A percentile compares a stretch with the other conserved stretches of the same genome.
Conservation (phyloP, 2,329 filamentous ascomycete genomes). For the Hymenoscyphus occultus region DNA sequence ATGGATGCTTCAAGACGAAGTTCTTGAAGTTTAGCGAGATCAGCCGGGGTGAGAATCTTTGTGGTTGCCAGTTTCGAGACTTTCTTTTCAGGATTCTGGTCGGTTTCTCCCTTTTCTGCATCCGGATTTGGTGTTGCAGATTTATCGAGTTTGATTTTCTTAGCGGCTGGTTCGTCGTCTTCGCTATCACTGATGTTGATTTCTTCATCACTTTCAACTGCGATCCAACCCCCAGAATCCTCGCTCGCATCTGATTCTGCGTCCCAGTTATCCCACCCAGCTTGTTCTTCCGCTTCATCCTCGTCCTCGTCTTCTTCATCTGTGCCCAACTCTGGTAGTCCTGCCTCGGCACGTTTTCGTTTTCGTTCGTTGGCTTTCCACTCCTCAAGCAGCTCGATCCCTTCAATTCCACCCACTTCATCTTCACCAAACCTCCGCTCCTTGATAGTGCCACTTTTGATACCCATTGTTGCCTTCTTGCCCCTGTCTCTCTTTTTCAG, state of each 20-base stretch:
- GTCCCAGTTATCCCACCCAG: conserved; percentile 35
- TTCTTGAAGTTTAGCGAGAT: conserved; percentile 91
- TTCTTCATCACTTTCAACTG: conserved; percentile 80
- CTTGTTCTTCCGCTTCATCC: conserved; percentile 40
- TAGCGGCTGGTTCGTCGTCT: conserved; percentile 65
- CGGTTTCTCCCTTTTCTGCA: conserved; percentile 45
- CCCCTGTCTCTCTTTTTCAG: conserved; percentile 87
- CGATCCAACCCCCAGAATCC: conserved; percentile 88
- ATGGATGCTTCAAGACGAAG: conserved; percentile 73
- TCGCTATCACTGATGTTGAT: conserved; percentile 72
- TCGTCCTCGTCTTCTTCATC: conserved; percentile 61
- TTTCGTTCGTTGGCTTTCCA: conserved; percentile 90
- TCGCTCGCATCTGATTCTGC: conserved; percentile 50
- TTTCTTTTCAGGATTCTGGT: conserved; percentile 39
- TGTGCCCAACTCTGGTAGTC: conserved; percentile 60
- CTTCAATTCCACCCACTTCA: conserved; percentile 78
- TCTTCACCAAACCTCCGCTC: conserved; percentile 82
- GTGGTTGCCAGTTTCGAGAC: conserved; percentile 83
- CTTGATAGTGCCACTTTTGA: conserved; percentile 72
- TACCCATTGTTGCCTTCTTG: conserved; percentile 81
- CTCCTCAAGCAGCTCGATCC: conserved; percentile 83
- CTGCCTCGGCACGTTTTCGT: conserved; percentile 67
- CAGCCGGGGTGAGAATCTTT: conserved; percentile 89
- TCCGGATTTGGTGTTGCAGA: conserved; percentile 36
- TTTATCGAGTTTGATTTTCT: conserved; percentile 56